phyloP scores from a whole-genome alignment of 805 yeast species.

The Naumovozyma castellii region DNA sequence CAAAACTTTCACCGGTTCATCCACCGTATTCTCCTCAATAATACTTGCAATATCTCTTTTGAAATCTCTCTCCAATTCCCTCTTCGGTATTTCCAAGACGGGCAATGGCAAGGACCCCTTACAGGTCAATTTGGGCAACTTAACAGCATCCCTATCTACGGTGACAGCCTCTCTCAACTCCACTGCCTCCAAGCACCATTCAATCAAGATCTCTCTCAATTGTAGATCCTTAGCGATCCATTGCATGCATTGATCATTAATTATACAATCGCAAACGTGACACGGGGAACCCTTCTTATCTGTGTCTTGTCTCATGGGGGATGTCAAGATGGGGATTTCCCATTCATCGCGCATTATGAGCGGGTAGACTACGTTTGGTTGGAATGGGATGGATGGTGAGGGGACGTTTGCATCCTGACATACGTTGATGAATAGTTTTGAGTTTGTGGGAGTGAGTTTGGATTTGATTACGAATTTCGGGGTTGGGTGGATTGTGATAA shows the following conservation, averaged over 20 bases:
- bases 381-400: conserved; percentile 44
- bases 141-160: conserved; percentile 50
- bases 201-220: conserved; percentile 56
- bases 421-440: conserved; percentile 71
- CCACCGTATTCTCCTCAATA: conserved; percentile 26
- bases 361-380: conserved; percentile 50
- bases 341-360: conserved; percentile 61
- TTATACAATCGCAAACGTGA: conserved; percentile 69
- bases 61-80: conserved; percentile 35
- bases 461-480: conserved; percentile 74
- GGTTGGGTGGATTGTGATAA: conserved; percentile 37
- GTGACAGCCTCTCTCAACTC: conserved; percentile 44
- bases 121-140: conserved; percentile 59
- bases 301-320: conserved; percentile 40
- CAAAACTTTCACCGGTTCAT: conserved; percentile 36
- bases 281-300: conserved; percentile 67
- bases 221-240: conserved; percentile 54
- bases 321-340: conserved; percentile 76
- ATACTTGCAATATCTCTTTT: conserved; percentile 29
- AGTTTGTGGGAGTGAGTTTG: conserved; percentile 32
- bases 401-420: conserved; percentile 64
- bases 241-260: conserved; percentile 50
- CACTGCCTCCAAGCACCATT: conserved; percentile 76
- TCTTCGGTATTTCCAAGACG: conserved; percentile 35
- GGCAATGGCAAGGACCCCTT: conserved; percentile 53